Evolutionary conservation across 495 filamentous ascomycete genomes (phyloP), one percentile per base, ranked within the genome.

Genomic region (Aspergillus sclerotiicarbonarius): DNA sequence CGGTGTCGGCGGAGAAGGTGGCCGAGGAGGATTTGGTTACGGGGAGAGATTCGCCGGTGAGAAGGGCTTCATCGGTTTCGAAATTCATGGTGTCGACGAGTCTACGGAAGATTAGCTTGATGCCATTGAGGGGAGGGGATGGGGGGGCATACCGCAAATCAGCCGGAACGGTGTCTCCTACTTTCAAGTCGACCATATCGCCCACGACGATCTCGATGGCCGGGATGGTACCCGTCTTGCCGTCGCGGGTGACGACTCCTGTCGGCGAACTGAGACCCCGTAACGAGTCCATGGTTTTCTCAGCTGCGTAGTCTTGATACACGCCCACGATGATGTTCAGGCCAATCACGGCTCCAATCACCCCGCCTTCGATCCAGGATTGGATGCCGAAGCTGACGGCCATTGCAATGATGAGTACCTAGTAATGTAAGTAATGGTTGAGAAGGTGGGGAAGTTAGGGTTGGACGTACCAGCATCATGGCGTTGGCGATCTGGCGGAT

Each of bases 111-210:
- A 20, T 47, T 47, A 29, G 44, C 18, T 5, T 21, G 10, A 1
- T 33, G 1, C 8, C 41, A 5, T 33, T 2, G n/a, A 50, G 25
- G 25, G 29, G 44, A 16, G 25, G 32, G 6, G 15, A 46, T 46
- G 43, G 19, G 44, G 44, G 44, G n/a, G 57, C 74, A 47, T 60
- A 79, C 74, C 76, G 60, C 35, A 78, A 51, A 68, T 93, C 90
- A 13, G 90, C 90, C 13, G 90, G 90, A 3, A 93, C 82, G 2
- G 87, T 91, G 71, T 93, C 90, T 32, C 90, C 90, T 63, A 90
- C 90, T 78, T 90, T 91, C 44, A 95, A 70, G 50, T 87, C 80
- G 44, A 91, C 76, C 64, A 94, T 82, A 69, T 87, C 84, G 18
- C 85, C 85, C 6, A 80, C 82, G 4, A 88, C 83, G 44, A 84